Evolutionary conservation across 2,329 filamentous ascomycete genomes (phyloP).

Genomic region (Colletotrichum sp.): DNA sequence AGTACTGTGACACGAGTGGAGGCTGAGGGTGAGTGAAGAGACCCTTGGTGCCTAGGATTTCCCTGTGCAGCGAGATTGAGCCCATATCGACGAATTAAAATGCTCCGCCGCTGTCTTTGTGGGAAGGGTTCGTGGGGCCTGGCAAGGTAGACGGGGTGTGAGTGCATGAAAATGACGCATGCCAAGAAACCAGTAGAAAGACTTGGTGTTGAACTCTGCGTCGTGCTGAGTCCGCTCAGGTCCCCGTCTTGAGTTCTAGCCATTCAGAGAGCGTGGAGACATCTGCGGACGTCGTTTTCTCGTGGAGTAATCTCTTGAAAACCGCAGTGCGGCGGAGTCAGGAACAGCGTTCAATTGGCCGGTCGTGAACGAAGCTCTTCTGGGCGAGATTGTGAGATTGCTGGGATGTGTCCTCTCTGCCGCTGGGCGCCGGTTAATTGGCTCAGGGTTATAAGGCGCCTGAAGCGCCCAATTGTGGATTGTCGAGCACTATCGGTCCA

Average conservation of each 20-base stretch:
- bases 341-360: neutral
- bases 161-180: constrained; percentile 11
- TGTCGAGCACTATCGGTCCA: neutral
- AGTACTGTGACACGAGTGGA: neutral
- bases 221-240: neutral
- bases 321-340: neutral
- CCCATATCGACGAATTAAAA: neutral
- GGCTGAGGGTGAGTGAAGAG: neutral
- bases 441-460: neutral
- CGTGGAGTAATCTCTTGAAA: neutral
- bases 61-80: neutral
- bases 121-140: constrained; percentile 9
- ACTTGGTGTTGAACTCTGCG: neutral
- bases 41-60: constrained; percentile 15
- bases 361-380: neutral
- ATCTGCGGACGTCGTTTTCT: neutral
- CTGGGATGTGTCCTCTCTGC: neutral
- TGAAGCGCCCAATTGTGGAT: neutral
- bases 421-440: neutral
- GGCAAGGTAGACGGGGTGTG: neutral
- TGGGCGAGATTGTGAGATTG: neutral
- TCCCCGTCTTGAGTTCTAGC: neutral
- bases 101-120: neutral
- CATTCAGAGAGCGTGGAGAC: neutral
- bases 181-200: neutral